Percentiles rank a stretch among this genome's conserved stretches.
phyloP scores from a whole-genome alignment of 805 yeast species.

The Metschnikowia santaceciliae region DNA sequence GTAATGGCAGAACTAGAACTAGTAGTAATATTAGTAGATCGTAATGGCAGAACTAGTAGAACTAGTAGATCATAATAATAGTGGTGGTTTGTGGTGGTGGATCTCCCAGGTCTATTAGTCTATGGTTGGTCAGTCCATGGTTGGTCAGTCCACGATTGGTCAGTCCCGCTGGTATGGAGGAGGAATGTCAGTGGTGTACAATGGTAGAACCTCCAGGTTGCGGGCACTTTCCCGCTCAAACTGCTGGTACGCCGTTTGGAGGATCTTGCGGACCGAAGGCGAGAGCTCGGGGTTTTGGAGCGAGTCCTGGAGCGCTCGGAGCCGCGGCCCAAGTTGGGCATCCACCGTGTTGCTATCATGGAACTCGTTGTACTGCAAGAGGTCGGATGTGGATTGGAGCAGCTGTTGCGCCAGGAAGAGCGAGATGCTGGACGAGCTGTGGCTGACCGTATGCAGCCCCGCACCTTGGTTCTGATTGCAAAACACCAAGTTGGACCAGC shows the following conservation, averaged over 20 bases:
- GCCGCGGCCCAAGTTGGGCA: constrained; percentile 13
- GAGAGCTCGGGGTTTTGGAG: constrained; percentile 13
- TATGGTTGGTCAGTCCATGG: neutral
- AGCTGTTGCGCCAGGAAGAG: neutral
- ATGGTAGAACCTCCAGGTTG: constrained; percentile 12
- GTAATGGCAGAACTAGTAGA: no score
- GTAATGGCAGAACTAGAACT: no score
- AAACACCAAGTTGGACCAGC: no score
- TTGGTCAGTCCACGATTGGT: neutral
- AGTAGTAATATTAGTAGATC: no score
- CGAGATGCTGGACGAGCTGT: neutral
- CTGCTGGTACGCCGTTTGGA: constrained; percentile 12
- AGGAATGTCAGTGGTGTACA: constrained; percentile 12
- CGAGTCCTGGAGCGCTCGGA: constrained; percentile 13
- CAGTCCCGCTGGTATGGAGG: constrained; percentile 10
- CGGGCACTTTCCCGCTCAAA: constrained; percentile 13
- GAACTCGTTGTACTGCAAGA: constrained; percentile 5
- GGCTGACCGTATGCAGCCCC: neutral
- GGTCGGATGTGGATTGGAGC: neutral
- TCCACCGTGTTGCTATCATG: constrained; percentile 9
- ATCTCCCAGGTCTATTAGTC: neutral
- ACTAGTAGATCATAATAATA: no score
- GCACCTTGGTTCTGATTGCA: neutral
- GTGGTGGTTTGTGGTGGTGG: no score
- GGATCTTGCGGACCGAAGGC: constrained; percentile 10